Evolutionary conservation across 805 yeast species (phyloP), one percentile per base, ranked within the genome.

Genomic region (Aciculoconidium aculeatum): DNA sequence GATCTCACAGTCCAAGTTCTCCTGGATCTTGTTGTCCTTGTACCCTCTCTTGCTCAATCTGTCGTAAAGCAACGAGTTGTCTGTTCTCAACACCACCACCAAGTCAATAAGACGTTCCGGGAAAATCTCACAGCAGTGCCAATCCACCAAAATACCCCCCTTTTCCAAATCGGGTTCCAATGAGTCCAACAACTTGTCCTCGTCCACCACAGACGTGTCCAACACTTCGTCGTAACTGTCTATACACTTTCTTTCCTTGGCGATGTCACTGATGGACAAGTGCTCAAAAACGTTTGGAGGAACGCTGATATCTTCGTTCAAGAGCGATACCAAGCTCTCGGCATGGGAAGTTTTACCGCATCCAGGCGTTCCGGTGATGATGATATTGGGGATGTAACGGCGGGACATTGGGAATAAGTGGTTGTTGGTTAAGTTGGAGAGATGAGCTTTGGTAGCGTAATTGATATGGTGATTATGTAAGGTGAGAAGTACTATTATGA

Each of bases 101-200:
- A 92, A 66, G 55, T 92, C 99, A 29, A 92, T 83, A 52, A 86
- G 71, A 42, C 94, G 65, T 51, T 87, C 97, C 1, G 97, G 97
- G 50, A 92, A 90, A 12, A 85, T 74, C 48, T 92, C 98, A 58
- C 95, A 86, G 25, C 90, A 92, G 53, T 92, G 99, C 98, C 98
- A 92, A 55, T 92, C 99, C 8, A 92, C 68, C 6, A 92, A 64
- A n/a, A 70, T 67, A 1, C 94, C 95, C n/a, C 99, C 99, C 39
- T 75, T 64, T 30, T 80, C 80, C 27, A 88, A 63, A 21, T 80
- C 71, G 5, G 80, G 78, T 53, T 88, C 96, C 28, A 92, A 56
- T 14, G 74, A 73, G 52, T 92, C 97, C 34, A 87, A 57, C 9
- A 90, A 63, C 50, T 76, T 79, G 49, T 92, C 97, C 47, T 90